phyloP scores from a whole-genome alignment of 306 rosid genomes.

The Vigna hirtella region DNA sequence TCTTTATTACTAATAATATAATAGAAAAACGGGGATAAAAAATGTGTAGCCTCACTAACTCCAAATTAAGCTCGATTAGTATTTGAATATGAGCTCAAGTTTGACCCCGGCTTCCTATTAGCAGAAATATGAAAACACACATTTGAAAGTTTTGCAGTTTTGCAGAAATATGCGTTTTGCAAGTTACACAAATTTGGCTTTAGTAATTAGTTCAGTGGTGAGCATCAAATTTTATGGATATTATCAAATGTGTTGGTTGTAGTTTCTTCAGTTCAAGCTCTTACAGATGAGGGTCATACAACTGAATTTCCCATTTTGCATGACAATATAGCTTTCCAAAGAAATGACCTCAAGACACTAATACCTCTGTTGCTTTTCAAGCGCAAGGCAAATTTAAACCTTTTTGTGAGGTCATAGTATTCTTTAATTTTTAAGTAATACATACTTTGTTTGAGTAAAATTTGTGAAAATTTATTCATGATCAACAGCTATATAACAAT shows the following conservation, averaged over 20 bases:
- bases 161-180: neutral
- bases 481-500: neutral
- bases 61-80: neutral
- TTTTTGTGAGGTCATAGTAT: too few species aligned
- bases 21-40: neutral
- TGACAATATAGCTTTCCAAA: neutral
- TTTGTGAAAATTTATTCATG: too few species aligned
- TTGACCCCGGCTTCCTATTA: neutral
- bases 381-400: too few species aligned
- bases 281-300: slow-evolving; percentile 1
- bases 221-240: slow-evolving; percentile 5
- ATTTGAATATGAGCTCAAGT: neutral
- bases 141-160: neutral
- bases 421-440: too few species aligned
- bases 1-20: slow-evolving; percentile 10
- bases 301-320: neutral
- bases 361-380: too few species aligned
- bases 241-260: neutral
- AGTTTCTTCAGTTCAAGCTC: slow-evolving; percentile 15
- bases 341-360: neutral
- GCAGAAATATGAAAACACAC: neutral
- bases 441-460: too few species aligned
- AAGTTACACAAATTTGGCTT: neutral
- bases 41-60: neutral
- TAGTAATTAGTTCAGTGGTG: neutral